A percentile compares a stretch with the other conserved stretches of the same genome.
These are phyloP conservation scores for Colletotrichum euphorbiae DNA, from an alignment of 2,329 filamentous ascomycete species.

Conservation along the genomic window DNA sequence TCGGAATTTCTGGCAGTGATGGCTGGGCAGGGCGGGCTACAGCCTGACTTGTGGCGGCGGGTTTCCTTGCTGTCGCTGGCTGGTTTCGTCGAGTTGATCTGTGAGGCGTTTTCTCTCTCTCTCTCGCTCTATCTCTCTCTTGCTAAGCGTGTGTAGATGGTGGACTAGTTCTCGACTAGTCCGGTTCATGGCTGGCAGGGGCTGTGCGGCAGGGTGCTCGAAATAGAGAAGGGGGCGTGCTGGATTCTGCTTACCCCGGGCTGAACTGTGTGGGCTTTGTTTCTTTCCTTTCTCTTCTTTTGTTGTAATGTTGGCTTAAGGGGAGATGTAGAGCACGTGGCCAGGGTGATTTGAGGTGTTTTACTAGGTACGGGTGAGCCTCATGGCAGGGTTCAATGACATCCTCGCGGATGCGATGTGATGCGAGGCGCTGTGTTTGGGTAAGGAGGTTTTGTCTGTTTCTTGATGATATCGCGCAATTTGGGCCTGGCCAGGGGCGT, in stretches of 20 bases:
- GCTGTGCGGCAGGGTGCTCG: neutral
- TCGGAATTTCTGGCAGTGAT: conserved; percentile 19
- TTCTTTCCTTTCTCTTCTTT: neutral
- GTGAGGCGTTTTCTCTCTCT: neutral
- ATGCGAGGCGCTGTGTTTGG: neutral
- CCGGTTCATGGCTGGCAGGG: conserved; percentile 1
- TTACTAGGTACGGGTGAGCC: neutral
- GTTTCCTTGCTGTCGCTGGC: conserved; percentile 7
- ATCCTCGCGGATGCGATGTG: neutral
- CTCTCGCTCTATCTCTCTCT: neutral
- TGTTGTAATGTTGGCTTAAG: neutral
- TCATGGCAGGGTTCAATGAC: neutral
- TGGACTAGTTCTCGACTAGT: neutral
- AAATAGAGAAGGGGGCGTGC: neutral
- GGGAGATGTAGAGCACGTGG: neutral
- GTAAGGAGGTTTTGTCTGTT: neutral
- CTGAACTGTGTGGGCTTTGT: neutral
- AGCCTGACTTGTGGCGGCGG: conserved; percentile 5
- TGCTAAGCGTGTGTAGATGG: neutral
- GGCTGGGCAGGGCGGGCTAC: conserved; percentile 7
- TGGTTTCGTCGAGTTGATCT: conserved; percentile 22
- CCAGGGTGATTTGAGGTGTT: neutral
- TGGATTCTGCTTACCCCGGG: neutral
- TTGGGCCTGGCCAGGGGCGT: neutral
- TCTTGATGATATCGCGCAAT: neutral